Evolutionary conservation across 2,329 filamentous ascomycete genomes (phyloP), one percentile per base, ranked within the genome.

Genomic region (Chlorencoelia australis): DNA sequence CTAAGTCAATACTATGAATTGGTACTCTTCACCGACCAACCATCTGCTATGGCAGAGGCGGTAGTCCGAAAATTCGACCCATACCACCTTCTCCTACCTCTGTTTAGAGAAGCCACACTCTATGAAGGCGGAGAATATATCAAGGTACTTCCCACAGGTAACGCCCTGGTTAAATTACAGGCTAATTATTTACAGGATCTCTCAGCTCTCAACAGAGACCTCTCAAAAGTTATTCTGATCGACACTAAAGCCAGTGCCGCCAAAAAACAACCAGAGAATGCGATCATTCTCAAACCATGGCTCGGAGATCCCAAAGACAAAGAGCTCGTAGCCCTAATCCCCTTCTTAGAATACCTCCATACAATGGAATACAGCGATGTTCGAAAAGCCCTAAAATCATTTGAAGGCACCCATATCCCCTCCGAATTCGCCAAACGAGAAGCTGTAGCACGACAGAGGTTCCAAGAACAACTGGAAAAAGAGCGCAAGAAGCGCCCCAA

Each of bases 1-100:
- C 73, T 98, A 32, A 89, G 84, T 62, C 88, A 95, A 61, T 96
- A 98, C 70, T 98, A 95, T 58, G 91, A 98, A 61, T 70, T 98
- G 37, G 91, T 96, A 35, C 76, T 98, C 46, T 98, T 96, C 66
- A 98, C 91, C 20, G 84, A 75, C 25, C 80, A 91, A 30, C 87
- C 89, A 1, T 85, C 79, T 54, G 79, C 77, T 54, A 82, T 85
- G 57, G 89, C 79, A 18, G 87, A 95, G 50, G 85, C 86, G 16
- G 73, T 98, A 34, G 75, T 95, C 48, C 79, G 85, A 54, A 98
- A 98, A 63, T 69, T 98, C 42, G 91, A 98, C 57, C 91, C 89
- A 22, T 96, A 83, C 69, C 84, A 82, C 53, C 86, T 96, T 59
- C 87, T 96, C 59, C 82, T 88, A 65, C 87, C 88, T 2, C 67